Evolutionary conservation across 2,329 filamentous ascomycete genomes (phyloP).

Genomic region (Piedraia hortae): DNA sequence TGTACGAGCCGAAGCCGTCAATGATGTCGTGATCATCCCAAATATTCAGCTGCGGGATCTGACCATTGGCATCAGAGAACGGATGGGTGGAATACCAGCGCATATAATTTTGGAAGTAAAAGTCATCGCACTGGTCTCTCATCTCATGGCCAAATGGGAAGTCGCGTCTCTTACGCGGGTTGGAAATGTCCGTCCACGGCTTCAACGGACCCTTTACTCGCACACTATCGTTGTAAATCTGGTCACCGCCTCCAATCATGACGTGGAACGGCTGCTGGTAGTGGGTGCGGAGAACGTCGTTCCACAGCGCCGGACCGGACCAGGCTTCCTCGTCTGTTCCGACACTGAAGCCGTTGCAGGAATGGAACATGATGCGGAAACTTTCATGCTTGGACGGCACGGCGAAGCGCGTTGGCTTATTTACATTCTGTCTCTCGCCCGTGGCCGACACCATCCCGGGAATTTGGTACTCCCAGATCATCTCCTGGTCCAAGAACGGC

Average conservation of each 20-base stretch:
- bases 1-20: slow-evolving; percentile 37
- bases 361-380: slow-evolving; percentile 43
- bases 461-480: slow-evolving; percentile 54
- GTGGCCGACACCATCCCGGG: slow-evolving; percentile 26
- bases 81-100: slow-evolving; percentile 42
- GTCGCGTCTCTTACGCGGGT: slow-evolving; percentile 30
- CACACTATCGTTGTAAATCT: slow-evolving; percentile 54
- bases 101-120: slow-evolving; percentile 33
- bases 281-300: slow-evolving; percentile 34
- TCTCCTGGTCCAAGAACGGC: slow-evolving; percentile 44
- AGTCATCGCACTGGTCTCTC: slow-evolving; percentile 30
- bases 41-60: slow-evolving; percentile 35
- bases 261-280: slow-evolving; percentile 32
- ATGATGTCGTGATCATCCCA: slow-evolving; percentile 42
- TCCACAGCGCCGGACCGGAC: slow-evolving; percentile 32
- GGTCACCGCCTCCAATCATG: slow-evolving; percentile 76
- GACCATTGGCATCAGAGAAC: slow-evolving; percentile 30
- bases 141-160: slow-evolving; percentile 38
- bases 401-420: slow-evolving; percentile 22
- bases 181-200: slow-evolving; percentile 31
- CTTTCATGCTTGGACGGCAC: slow-evolving; percentile 32
- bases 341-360: slow-evolving; percentile 40
- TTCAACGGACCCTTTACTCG: slow-evolving; percentile 58
- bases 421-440: slow-evolving; percentile 4
- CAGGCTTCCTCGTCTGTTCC: slow-evolving; percentile 35